A percentile compares a stretch with the other conserved stretches of the same genome.
Evolutionary conservation across 2,329 filamentous ascomycete species (phyloP).

Genomic region (Lecanoromycetidae sp.): DNA sequence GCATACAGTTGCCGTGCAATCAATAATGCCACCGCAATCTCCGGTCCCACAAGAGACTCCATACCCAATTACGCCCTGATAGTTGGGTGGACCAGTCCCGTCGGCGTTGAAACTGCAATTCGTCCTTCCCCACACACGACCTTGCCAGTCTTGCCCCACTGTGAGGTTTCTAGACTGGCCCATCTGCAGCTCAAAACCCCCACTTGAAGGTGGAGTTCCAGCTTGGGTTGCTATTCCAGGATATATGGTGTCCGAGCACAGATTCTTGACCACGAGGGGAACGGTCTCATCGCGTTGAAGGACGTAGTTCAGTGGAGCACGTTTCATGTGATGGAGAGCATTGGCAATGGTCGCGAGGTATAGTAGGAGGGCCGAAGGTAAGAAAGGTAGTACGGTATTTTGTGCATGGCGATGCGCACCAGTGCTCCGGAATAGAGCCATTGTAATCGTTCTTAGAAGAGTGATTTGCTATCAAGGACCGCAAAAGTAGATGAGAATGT

Average conservation of each 20-base stretch:
- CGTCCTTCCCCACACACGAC: constrained; percentile 69
- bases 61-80: constrained; percentile 30
- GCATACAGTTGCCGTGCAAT: constrained; percentile 59
- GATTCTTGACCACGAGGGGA: constrained; percentile 59
- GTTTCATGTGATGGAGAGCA: constrained; percentile 22
- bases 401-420: no score
- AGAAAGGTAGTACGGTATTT: no score
- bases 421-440: no score
- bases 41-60: constrained; percentile 57
- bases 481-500: no score
- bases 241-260: constrained; percentile 60
- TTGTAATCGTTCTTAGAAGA: no score
- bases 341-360: not conserved
- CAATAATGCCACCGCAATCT: constrained; percentile 59
- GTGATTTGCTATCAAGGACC: no score
- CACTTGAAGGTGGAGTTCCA: constrained; percentile 53
- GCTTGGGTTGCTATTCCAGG: constrained; percentile 63
- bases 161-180: constrained; percentile 49
- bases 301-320: constrained; percentile 19
- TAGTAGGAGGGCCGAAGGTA: not conserved
- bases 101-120: constrained; percentile 65
- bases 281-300: constrained; percentile 25
- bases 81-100: constrained; percentile 42
- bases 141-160: constrained; percentile 65
- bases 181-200: constrained; percentile 55